Base-by-base conservation (phyloP, 148 eudicot genomes). In the Camellia granthamiana region DNA sequence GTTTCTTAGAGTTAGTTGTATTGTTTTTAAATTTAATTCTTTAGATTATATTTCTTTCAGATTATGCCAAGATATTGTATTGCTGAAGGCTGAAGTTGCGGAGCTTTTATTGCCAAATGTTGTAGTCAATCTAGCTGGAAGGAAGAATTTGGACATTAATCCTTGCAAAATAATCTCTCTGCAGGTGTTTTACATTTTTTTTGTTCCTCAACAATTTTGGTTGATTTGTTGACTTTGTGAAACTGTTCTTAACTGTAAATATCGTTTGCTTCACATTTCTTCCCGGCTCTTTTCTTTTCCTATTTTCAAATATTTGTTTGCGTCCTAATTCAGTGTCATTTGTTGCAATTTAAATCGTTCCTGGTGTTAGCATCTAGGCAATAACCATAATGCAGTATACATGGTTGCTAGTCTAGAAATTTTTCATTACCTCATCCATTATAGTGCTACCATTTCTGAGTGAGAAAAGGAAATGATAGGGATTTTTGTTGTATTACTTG, bases 71-170 rank as follows among this genome's bases (percentile, higher is more conserved):
- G 97, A 94, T 84, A 89, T 96, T 89, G 94, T 88, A 58, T 80
- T 92, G 87, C 85, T 89, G 83, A 96, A 92, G 85, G 87, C 97
- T 84, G 99, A 96, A 90, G 88, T 94, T 87, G 97, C 99, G 30
- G 99, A 93, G 86, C 90, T 96, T 79, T 88, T 96, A 62, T 87
- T 96, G 18, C 89, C 98, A 18, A 85, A 81, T 83, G 87, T 94
- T 76, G 72, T 94, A 71, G 89, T 96, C 81, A 90, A 94, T 87
- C 86, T 96, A 54, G 89, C 99, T 70, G 86, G 97, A 75, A 87
- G 88, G 84, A 91, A 89, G 72, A 86, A 88, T 85, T 76, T 85
- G 80, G 89, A 87, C 62, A 70, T 87, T 83, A 94, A 96, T 83
- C 84, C 94, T 56, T 88, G 95, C 89, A 88, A 86, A 88, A 67